These are phyloP conservation scores for Boechera retrofracta DNA, from an alignment of 345 rosid species.

Conservation along the genomic window DNA sequence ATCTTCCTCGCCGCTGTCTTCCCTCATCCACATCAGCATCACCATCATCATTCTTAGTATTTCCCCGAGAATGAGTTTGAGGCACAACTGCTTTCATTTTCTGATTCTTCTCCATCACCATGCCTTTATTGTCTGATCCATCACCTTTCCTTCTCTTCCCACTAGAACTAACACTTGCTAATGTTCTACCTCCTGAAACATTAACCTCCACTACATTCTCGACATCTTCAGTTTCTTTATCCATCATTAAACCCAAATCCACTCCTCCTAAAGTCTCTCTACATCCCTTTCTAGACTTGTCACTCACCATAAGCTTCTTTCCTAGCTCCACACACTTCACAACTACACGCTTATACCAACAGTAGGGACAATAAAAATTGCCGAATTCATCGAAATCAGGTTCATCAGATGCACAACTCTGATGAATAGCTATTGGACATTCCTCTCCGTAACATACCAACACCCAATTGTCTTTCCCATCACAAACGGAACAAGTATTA, in stretches of 20 bases:
- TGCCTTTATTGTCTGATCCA: constrained; percentile 13
- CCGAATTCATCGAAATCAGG: constrained; percentile 56
- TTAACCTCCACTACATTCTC: constrained; percentile 26
- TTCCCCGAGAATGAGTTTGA: constrained; percentile 10
- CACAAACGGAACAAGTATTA: constrained; percentile 48
- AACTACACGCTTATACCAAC: constrained; percentile 57
- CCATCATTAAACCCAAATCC: constrained; percentile 4
- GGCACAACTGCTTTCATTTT: constrained; percentile 10
- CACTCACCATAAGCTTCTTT: constrained; percentile 47
- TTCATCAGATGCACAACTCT: constrained; percentile 41
- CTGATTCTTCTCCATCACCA: constrained; percentile 26
- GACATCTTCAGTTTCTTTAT: background rate
- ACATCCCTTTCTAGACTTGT: constrained; percentile 37
- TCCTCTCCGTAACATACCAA: constrained; percentile 51
- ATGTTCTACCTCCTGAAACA: constrained; percentile 10
- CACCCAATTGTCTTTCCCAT: constrained; percentile 46
- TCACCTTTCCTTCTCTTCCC: background rate
- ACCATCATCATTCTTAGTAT: background rate
- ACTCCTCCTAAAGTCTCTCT: constrained; percentile 26
- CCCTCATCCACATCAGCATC: constrained; percentile 12
- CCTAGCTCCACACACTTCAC: constrained; percentile 39
- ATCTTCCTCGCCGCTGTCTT: background rate
- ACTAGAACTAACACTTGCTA: background rate
- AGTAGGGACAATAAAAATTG: constrained; percentile 65
- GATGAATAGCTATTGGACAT: constrained; percentile 58